These are phyloP conservation scores for Phytophthora podocarpi DNA, from an alignment of 352 stramenopile species.

Conservation along the genomic window DNA sequence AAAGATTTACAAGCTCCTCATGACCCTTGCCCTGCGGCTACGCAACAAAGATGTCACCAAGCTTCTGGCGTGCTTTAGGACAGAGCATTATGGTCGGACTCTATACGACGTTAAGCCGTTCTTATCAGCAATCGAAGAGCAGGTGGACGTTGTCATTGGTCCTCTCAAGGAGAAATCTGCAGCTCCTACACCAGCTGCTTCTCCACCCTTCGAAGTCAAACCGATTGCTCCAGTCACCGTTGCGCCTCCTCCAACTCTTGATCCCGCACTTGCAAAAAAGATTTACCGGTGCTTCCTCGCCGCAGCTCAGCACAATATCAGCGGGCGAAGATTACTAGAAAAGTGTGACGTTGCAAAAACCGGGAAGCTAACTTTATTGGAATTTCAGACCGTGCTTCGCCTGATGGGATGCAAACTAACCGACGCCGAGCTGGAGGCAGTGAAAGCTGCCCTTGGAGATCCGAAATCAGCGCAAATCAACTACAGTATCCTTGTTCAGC, in stretches of 20 bases:
- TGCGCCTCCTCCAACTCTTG: slow-evolving; percentile 16
- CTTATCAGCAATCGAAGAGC: slow-evolving; percentile 37
- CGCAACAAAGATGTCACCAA: slow-evolving; percentile 54
- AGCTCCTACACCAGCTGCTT: neutral
- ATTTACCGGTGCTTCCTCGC: slow-evolving; percentile 69
- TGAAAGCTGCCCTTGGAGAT: slow-evolving; percentile 58
- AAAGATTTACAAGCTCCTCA: slow-evolving; percentile 67
- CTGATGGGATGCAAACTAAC: slow-evolving; percentile 72
- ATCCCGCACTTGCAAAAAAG: slow-evolving; percentile 52
- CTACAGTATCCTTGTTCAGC: slow-evolving; percentile 53
- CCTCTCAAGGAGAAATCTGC: slow-evolving; percentile 14
- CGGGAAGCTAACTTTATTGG: slow-evolving; percentile 60
- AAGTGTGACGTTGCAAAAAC: slow-evolving; percentile 66
- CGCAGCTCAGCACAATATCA: slow-evolving; percentile 79
- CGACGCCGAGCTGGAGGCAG: slow-evolving; percentile 51
- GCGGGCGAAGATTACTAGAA: slow-evolving; percentile 69
- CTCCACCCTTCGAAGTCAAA: slow-evolving; percentile 31
- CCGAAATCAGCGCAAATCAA: slow-evolving; percentile 47
- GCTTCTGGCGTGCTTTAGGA: slow-evolving; percentile 46
- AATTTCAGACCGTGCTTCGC: slow-evolving; percentile 80
- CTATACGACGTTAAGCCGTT: slow-evolving; percentile 43
- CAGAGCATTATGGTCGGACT: slow-evolving; percentile 29
- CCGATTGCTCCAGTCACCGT: slow-evolving; percentile 11
- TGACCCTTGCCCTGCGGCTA: slow-evolving; percentile 47
- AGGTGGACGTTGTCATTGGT: slow-evolving; percentile 28